Percentiles rank a stretch among this genome's conserved stretches.
These are phyloP conservation scores for Amylocystis lapponica DNA, from an alignment of 768 basidiomycete species.

Conservation along the genomic window DNA sequence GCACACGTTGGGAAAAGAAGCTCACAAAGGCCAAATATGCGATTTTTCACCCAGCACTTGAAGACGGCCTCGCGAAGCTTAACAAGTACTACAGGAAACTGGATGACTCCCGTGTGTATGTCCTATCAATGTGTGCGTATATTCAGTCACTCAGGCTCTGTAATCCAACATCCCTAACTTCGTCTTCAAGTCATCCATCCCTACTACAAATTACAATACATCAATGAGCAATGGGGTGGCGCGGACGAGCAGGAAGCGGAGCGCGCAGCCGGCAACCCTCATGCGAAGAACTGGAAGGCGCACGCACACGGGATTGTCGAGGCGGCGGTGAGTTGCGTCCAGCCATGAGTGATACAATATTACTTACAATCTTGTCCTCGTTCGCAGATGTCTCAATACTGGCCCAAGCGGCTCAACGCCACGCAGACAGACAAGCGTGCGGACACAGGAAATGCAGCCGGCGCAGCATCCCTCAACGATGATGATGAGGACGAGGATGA, in stretches of 20 bases:
- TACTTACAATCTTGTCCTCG: not conserved
- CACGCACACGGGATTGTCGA: not conserved
- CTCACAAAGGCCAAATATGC: slow-evolving; percentile 1
- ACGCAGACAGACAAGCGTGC: not conserved
- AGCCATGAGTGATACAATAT: not conserved
- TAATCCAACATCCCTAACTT: not conserved
- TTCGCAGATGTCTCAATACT: not conserved
- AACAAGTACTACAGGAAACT: slow-evolving; percentile 18
- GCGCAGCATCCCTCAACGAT: not conserved
- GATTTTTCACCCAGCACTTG: slow-evolving; percentile 17
- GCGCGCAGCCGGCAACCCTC: not conserved
- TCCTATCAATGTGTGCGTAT: slow-evolving; percentile 23
- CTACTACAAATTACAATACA: slow-evolving; percentile 15
- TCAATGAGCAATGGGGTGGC: not conserved
- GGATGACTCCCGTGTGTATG: slow-evolving; percentile 11
- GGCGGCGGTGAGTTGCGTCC: not conserved
- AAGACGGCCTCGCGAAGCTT: slow-evolving; percentile 20
- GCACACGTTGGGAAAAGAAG: slow-evolving; percentile 24
- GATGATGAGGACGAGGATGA: not conserved
- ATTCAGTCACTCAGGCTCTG: not conserved
- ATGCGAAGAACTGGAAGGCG: not conserved
- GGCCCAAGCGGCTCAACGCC: not conserved
- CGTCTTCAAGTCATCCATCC: slow-evolving; percentile 22
- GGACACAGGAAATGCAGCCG: too few species aligned
- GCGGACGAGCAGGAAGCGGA: not conserved